Percentiles rank a stretch among this genome's conserved stretches.
Evolutionary conservation across 768 basidiomycete genomes (phyloP).

Genomic region (Rubroboletus satanas): DNA sequence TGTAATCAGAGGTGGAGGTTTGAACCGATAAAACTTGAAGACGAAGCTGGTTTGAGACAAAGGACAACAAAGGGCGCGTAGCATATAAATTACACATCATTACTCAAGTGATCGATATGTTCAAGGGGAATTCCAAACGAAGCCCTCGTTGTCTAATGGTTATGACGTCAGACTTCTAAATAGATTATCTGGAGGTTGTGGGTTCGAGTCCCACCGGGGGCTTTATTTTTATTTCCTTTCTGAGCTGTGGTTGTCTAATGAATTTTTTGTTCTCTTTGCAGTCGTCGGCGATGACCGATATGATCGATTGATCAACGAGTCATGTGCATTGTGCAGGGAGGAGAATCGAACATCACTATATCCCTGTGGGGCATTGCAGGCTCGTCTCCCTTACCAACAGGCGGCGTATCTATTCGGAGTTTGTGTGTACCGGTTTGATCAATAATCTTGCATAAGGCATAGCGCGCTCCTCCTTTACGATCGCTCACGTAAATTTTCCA

Average conservation of each 20-base stretch:
- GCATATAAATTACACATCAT: too few relatives aligned
- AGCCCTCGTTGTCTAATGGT: constrained; percentile 86
- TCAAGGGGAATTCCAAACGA: background rate
- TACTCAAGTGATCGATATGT: background rate
- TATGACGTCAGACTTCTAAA: constrained; percentile 90
- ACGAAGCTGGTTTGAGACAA: background rate
- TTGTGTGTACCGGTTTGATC: constrained; percentile 5
- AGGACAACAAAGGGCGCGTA: too few relatives aligned
- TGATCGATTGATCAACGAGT: background rate
- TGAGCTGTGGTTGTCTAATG: background rate
- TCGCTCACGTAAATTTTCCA: constrained; percentile 22
- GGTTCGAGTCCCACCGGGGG: constrained; percentile 86
- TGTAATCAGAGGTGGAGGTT: background rate
- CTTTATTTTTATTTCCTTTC: constrained; percentile 31
- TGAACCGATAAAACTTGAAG: background rate
- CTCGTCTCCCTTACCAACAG: background rate
- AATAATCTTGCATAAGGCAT: constrained; percentile 7
- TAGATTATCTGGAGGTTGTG: constrained; percentile 82
- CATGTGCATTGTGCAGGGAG: background rate
- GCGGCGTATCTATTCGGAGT: constrained; percentile 1
- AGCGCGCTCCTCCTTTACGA: background rate
- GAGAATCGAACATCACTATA: background rate
- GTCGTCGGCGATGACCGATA: background rate
- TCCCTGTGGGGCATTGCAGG: background rate
- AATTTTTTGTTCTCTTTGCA: background rate